These are phyloP conservation scores for Omphalea diandra DNA, from an alignment of 441 rosid species.

Conservation along the genomic window DNA sequence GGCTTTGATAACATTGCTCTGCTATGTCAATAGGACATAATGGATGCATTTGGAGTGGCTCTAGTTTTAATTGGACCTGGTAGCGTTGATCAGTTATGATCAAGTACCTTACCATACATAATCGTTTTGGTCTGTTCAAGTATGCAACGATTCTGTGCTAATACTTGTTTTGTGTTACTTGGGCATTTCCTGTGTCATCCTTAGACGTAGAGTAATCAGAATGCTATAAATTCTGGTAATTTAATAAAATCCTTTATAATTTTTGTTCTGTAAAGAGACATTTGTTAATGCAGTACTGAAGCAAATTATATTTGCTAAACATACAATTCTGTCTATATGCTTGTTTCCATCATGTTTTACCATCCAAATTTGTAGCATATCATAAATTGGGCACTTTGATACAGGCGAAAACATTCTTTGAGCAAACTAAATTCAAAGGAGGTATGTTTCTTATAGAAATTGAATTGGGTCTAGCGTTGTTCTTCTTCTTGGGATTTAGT, in stretches of 20 bases:
- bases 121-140: background rate
- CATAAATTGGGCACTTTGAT: slow-evolving; percentile 17
- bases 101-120: background rate
- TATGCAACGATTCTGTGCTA: background rate
- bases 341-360: slow-evolving; percentile 7
- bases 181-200: background rate
- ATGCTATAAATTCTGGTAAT: no score
- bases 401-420: slow-evolving; percentile 83
- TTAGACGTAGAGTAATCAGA: no score
- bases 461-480: background rate
- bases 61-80: slow-evolving; percentile 92
- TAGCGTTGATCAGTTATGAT: slow-evolving; percentile 68
- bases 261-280: no score
- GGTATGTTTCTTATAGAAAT: slow-evolving; percentile 40
- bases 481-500: slow-evolving; percentile 18
- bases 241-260: no score
- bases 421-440: slow-evolving; percentile 89
- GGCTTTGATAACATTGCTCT: slow-evolving; percentile 3
- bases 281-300: no score
- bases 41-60: slow-evolving; percentile 81
- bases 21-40: slow-evolving; percentile 49
- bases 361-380: background rate
- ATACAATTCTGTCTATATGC: background rate
- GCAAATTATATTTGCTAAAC: background rate
- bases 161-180: background rate